Evolutionary conservation across 192 early-diverging fungal genomes (phyloP), one percentile per base, ranked within the genome.

Genomic region (Chytriomyces hyalinus): DNA sequence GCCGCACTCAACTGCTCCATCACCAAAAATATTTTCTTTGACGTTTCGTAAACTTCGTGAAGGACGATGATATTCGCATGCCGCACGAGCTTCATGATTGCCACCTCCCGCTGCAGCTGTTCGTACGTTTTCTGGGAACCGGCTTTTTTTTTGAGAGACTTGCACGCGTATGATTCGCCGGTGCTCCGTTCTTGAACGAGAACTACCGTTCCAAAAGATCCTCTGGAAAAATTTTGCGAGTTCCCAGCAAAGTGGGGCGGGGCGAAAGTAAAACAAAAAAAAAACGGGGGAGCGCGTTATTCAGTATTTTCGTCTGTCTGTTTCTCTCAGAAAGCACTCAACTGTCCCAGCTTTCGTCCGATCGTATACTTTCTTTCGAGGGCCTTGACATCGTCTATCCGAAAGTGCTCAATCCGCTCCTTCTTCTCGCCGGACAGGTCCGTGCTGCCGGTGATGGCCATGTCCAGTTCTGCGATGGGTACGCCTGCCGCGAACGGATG

Each of bases 201-300:
- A 20, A 65, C 66, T 6, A 88, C 87, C 5, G 80, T 82, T 9
- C 87, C 87, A 79, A 88, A 88, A 6, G 87, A 76, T 13, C 87
- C 87, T 67, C 86, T 87, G 72, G 61, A 17, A 68, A 57, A 26
- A 20, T 15, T 43, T 13, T 36, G 36, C 36, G 36, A 36, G 36
- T 36, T 36, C 36, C 36, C 36, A 36, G 36, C 36, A 60, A 22
- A 22, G 57, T 17, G 3, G 57, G 6, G 28, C 24, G 75, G n/a
- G n/a, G n/a, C 36, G 24, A 22, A 17, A 22, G 57, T 22, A 22
- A 22, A 26, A 13, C 1, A 4, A 13, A 26, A 65, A 65, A 65
- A 5, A 65, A 22, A 13, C 63, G 13, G 11, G 22, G 66, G 2
- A 22, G 63, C 63, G 11, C 17, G 63, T 28, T 13, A 0, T 24